Base-by-base conservation (phyloP, 164 flowering plant genomes). In the Chimonanthus salicifolius region DNA sequence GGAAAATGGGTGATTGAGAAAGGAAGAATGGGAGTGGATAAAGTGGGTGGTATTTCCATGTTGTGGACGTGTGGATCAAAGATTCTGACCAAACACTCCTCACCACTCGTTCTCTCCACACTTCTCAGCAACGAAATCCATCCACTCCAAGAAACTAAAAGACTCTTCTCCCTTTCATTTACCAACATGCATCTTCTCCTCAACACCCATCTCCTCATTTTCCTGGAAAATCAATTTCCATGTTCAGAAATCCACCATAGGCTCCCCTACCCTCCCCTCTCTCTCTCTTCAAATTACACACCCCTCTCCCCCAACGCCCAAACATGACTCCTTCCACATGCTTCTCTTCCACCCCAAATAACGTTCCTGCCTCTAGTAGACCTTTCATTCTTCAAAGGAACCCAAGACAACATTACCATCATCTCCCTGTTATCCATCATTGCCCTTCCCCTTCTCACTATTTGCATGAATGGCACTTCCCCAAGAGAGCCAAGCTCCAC, bases 281-380 rank as follows among this genome's bases (percentile, higher is more conserved):
- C 20, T 58, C 67, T 67, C 60, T 20, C 63, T n/a, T 58, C 51
- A 44, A 13, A 54, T 3, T 11, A 54, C 49, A 66, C 15, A 51
- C 44, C 58, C 44, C 2, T n/a, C 65, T 10, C 43, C 72, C 15
- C 66, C 82, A 78, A 58, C 79, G 43, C 72, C 15, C 66, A 80
- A 79, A 58, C 79, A 90, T 88, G 92, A 79, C 83, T 86, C 60
- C 84, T 47, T 80, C 92, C 71, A 84, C 66, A 72, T 77, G 78
- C 78, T 76, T 83, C 47, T 87, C 85, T 73, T 82, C 87, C 46
- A 20, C 87, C 50, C 85, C 87, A 82, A 82, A 81, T 80, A 64
- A 33, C 33, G 33, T 33, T 33, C 33, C 33, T 33, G 33, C 33
- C 33, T 33, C 33, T 76, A 7, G 47, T 68, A 54, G 72, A 74